These are phyloP conservation scores for Scortechinia acanthostroma DNA, from an alignment of 2,329 filamentous ascomycete genomes.

Conservation along the genomic window DNA sequence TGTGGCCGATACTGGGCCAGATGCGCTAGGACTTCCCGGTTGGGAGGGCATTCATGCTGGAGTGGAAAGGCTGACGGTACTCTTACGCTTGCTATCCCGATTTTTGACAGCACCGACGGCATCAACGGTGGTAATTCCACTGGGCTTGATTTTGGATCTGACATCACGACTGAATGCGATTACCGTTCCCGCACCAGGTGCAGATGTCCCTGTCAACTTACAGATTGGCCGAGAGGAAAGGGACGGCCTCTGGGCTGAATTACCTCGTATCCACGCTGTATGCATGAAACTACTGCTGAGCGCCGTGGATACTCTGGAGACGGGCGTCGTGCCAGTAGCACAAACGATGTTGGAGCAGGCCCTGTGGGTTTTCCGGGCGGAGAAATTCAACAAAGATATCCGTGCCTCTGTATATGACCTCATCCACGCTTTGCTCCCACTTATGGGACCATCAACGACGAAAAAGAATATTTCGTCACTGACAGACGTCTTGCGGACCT, in stretches of 20 bases:
- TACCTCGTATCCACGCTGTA: conserved; percentile 45
- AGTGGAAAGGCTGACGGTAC: conserved; percentile 34
- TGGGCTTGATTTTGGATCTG: conserved; percentile 42
- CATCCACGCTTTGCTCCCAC: background rate
- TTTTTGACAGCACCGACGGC: conserved; percentile 38
- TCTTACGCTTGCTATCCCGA: conserved; percentile 36
- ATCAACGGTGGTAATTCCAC: conserved; percentile 32
- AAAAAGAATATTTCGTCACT: background rate
- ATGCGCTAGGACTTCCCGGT: conserved; percentile 18
- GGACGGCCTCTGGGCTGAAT: conserved; percentile 43
- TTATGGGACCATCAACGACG: background rate
- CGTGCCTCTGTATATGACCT: background rate
- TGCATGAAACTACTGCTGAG: conserved; percentile 36
- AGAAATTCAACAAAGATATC: conserved; percentile 15
- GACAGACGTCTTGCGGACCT: background rate
- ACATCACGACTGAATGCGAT: conserved; percentile 43
- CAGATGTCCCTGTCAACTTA: conserved; percentile 32
- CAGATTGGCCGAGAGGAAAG: conserved; percentile 51
- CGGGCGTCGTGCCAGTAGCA: conserved; percentile 28
- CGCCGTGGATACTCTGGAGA: conserved; percentile 31
- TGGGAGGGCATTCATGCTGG: conserved; percentile 51
- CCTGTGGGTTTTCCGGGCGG: conserved; percentile 41
- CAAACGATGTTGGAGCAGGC: conserved; percentile 41
- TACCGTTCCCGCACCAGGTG: conserved; percentile 27
- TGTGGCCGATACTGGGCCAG: background rate